Evolutionary conservation across 106 monocot genomes (phyloP).

Genomic region (Dioscorea zingiberensis): DNA sequence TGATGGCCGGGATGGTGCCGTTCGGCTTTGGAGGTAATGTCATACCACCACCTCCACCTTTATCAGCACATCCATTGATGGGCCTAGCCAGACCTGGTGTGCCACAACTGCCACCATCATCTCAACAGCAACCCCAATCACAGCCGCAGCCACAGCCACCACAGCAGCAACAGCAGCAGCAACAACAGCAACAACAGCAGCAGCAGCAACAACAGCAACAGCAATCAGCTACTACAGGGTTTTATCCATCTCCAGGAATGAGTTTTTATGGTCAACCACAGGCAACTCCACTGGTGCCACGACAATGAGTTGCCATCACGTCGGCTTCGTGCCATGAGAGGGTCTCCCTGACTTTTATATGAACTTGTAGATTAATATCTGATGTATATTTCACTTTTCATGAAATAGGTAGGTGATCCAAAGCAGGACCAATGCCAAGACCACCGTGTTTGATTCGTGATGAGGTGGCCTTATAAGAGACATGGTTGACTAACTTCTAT

Average conservation of each 20-base stretch:
- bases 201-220: conserved; percentile 20
- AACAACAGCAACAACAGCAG: conserved; percentile 11
- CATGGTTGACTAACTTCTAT: too few relatives aligned
- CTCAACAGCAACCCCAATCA: conserved; percentile 1
- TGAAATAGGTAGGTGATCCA: too few relatives aligned
- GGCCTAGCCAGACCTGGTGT: conserved; percentile 31
- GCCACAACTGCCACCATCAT: conserved; percentile 26
- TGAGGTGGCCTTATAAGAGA: too few relatives aligned
- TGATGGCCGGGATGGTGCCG: conserved; percentile 20
- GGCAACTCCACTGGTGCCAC: conserved; percentile 34
- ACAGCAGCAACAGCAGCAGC: conserved; percentile 22
- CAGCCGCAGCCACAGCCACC: conserved; percentile 9
- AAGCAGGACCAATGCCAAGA: too few relatives aligned
- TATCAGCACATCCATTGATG: conserved; percentile 25
- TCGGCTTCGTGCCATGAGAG: too few relatives aligned
- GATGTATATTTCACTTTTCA: too few relatives aligned
- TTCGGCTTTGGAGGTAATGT: conserved; percentile 30
- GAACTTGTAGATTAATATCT: too few relatives aligned
- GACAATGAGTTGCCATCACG: conserved; percentile 22
- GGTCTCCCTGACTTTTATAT: too few relatives aligned
- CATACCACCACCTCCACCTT: conserved; percentile 50
- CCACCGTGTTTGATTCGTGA: too few relatives aligned
- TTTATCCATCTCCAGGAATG: conserved; percentile 49
- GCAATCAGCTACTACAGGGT: conserved; percentile 27
- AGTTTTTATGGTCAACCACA: conserved; percentile 65